Evolutionary conservation across 2,329 filamentous ascomycete genomes (phyloP).

Genomic region (Monilinia fructicola): DNA sequence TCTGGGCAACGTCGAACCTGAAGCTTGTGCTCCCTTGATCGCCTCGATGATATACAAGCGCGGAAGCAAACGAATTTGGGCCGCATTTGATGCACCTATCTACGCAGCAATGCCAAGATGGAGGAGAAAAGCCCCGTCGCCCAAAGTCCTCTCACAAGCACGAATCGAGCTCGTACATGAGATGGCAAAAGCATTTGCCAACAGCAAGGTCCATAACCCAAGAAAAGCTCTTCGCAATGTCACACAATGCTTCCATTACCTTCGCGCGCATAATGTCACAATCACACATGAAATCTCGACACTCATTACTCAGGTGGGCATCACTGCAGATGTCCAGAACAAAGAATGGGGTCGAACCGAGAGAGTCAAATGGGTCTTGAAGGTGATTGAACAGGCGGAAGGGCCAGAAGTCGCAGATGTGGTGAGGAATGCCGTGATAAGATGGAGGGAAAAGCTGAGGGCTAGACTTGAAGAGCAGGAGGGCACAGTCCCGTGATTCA

Average conservation of each 20-base stretch:
- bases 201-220: conserved; percentile 20
- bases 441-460: conserved; percentile 26
- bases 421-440: conserved; percentile 28
- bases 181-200: conserved; percentile 37
- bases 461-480: background rate
- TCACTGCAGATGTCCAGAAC: conserved; percentile 31
- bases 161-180: conserved; percentile 30
- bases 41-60: conserved; percentile 30
- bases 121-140: conserved; percentile 1
- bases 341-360: conserved; percentile 29
- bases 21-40: conserved; percentile 29
- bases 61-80: conserved; percentile 29
- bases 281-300: conserved; percentile 31
- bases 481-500: background rate
- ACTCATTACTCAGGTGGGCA: conserved; percentile 30
- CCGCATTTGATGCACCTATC: conserved; percentile 29
- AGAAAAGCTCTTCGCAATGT: conserved; percentile 36
- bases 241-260: conserved; percentile 32
- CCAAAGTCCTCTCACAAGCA: conserved; percentile 25
- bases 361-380: conserved; percentile 33
- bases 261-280: conserved; percentile 31
- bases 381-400: conserved; percentile 31
- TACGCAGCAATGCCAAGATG: conserved; percentile 15
- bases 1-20: conserved; percentile 22
- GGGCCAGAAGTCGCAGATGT: conserved; percentile 34